Evolutionary conservation across 306 rosid genomes (phyloP), one percentile per base, ranked within the genome.

Genomic region (Prunus dulcis): DNA sequence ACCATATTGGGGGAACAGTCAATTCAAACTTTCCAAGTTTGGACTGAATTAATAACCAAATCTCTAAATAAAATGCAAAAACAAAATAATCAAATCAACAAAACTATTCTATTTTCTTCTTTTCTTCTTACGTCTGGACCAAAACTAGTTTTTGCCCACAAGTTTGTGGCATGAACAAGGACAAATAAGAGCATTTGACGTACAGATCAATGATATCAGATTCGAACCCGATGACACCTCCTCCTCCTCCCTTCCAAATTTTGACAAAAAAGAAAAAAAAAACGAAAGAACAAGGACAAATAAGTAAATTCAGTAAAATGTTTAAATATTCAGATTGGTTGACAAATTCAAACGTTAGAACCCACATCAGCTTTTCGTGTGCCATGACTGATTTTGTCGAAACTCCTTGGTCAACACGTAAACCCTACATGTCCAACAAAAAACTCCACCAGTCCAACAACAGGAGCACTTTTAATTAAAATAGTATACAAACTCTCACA

Each of bases 401-500:
- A 65, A 3, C 28, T 78, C 72, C 79, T 49, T 76, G 68, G 68
- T 83, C 87, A 83, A 76, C 79, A 71, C 76, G 81, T 46, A 64
- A 79, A 6, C 38, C 67, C 52, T n/a, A 30, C 63, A 71, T 19
- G 60, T 46, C 69, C 66, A 46, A 66, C 43, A 13, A 51, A 43
- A 69, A 13, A 13, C 56, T 8, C 69, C 51, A 17, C 38, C 38
- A 6, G 6, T 47, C 17, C 66, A 28, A 28, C 66, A 43, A 41
- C 5, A 20, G 9, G 10, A 52, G 6, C 57, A 18, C 10, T 4
- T 51, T 51, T 51, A 51, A n/a, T 47, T 2, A 32, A 3, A 17
- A 5, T 6, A 18, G 25, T 28, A 14, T 3, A 14, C 23, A 20
- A 49, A 23, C 77, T 17, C 67, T 13, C 23, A 27, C 55, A 3